Evolutionary conservation across 2,329 filamentous ascomycete genomes (phyloP), one percentile per base, ranked within the genome.

Genomic region (Monosporascus sp.): DNA sequence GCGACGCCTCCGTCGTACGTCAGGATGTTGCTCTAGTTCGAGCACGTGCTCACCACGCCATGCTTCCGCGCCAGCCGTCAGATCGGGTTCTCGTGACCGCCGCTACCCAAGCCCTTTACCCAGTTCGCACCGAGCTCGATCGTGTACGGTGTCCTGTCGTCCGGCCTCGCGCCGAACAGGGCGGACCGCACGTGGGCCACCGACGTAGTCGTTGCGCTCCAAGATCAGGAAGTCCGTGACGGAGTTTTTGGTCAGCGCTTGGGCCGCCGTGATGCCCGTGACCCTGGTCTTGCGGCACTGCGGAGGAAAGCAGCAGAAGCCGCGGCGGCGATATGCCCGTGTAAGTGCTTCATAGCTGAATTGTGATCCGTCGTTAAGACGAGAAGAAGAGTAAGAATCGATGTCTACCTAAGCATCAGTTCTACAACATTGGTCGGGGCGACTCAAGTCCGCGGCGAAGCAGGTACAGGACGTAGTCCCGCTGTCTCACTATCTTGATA

Each of bases 101-200:
- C 61, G 20, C 61, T 59, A 5, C 65, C 65, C 0, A 65, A 54
- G 0, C 64, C 68, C 37, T 70, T 64, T 0, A 76, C 66, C 86
- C 86, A 89, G 57, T 88, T 89, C 7, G 86, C 85, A 2, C 86
- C 86, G 0, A 86, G 69, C 64, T 88, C 86, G 9, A 89, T 73
- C 0, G 73, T 75, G 55, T 83, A 84, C 0, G 81, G 77, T 1
- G 76, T 71, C 0, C 82, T 82, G 37, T 80, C 82, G 34, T 80
- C 71, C 0, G 68, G 37, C 3, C 69, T 65, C 17, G 73, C 69
- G 5, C 84, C 84, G 60, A 87, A 87, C 0, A 73, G 70, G 0
- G 76, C 76, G 55, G 86, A 78, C n/a, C 70, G 69, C 40, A 85
- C 76, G 6, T 85, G 78, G 78, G 1, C 86, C 86, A 1, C 86